A percentile compares a stretch with the other conserved stretches of the same genome.
These are phyloP conservation scores for Ajuga reptans DNA, from an alignment of 305 asterid genomes.

Conservation along the genomic window DNA sequence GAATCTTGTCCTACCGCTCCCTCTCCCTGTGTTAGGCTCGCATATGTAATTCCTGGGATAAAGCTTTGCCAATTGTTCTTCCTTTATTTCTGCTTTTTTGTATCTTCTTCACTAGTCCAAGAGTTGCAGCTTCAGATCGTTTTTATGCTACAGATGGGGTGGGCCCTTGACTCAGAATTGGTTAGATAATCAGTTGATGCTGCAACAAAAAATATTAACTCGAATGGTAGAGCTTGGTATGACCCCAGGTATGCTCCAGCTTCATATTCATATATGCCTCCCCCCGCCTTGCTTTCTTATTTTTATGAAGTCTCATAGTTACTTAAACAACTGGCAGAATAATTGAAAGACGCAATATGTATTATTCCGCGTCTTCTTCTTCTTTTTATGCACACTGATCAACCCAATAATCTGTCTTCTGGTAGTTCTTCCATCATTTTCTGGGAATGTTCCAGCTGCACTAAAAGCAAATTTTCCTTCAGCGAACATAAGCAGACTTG, in stretches of 20 bases:
- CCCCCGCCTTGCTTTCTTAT: background rate
- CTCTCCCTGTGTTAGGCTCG: background rate
- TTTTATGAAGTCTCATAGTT: background rate
- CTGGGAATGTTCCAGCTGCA: slow-evolving; percentile 98
- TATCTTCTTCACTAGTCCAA: background rate
- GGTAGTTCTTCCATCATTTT: slow-evolving; percentile 90
- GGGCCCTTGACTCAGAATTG: slow-evolving; percentile 88
- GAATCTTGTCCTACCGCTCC: background rate
- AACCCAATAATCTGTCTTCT: slow-evolving; percentile 17
- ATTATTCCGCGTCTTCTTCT: background rate
- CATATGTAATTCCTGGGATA: background rate
- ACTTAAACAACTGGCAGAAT: background rate
- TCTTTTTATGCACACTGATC: slow-evolving; percentile 2
- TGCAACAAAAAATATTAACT: slow-evolving; percentile 78
- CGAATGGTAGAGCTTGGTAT: slow-evolving; percentile 88
- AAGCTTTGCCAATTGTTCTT: background rate
- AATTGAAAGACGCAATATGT: background rate
- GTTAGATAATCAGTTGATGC: slow-evolving; percentile 59
- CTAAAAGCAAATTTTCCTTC: slow-evolving; percentile 61
- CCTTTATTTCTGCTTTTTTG: background rate
- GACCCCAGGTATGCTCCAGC: slow-evolving; percentile 73
- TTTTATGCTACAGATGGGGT: slow-evolving; percentile 70
- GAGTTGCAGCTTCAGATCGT: slow-evolving; percentile 13
- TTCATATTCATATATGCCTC: background rate
- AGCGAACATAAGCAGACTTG: slow-evolving; percentile 83